Evolutionary conservation across 2,329 filamentous ascomycete species (phyloP).

Genomic region (Fragosphaeria purpurea): DNA sequence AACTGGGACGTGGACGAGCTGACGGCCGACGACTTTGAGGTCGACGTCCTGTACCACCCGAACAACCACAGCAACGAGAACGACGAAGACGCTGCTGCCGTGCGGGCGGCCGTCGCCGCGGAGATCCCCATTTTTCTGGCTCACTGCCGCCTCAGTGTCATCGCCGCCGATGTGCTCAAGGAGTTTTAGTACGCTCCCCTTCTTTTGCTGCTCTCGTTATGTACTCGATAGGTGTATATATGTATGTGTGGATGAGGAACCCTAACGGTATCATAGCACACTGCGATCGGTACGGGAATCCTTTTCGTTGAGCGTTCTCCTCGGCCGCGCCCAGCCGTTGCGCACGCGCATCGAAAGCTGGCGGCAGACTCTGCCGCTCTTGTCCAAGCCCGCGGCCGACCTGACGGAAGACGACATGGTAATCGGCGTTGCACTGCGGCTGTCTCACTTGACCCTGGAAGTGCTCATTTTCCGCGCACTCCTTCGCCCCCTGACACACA

Average conservation of each 20-base stretch:
- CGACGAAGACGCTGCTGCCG: neutral
- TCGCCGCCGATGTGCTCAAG: slow-evolving; percentile 16
- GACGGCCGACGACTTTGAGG: slow-evolving; percentile 14
- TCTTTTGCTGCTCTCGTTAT: no score
- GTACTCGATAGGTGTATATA: no score
- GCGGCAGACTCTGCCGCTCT: slow-evolving; percentile 17
- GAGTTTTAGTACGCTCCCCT: slow-evolving; percentile 16
- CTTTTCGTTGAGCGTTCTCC: slow-evolving; percentile 8
- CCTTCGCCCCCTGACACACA: slow-evolving; percentile 14
- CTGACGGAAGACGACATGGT: slow-evolving; percentile 17
- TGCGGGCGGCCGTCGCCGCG: neutral
- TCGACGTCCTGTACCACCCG: neutral
- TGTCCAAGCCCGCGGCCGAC: slow-evolving; percentile 13
- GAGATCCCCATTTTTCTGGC: slow-evolving; percentile 15
- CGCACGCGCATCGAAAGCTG: slow-evolving; percentile 17
- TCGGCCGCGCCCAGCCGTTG: slow-evolving; percentile 16
- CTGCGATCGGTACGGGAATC: slow-evolving; percentile 7
- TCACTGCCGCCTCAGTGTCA: slow-evolving; percentile 12
- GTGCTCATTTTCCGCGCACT: slow-evolving; percentile 18
- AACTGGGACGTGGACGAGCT: slow-evolving; percentile 16
- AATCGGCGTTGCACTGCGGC: slow-evolving; percentile 13
- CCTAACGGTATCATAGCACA: slow-evolving; percentile 1
- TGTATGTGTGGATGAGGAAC: no score
- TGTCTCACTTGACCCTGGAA: slow-evolving; percentile 17
- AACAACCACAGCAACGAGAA: neutral